These are phyloP conservation scores for Wallemia hederae DNA, from an alignment of 1,284 basidiomycete genomes.

Conservation along the genomic window DNA sequence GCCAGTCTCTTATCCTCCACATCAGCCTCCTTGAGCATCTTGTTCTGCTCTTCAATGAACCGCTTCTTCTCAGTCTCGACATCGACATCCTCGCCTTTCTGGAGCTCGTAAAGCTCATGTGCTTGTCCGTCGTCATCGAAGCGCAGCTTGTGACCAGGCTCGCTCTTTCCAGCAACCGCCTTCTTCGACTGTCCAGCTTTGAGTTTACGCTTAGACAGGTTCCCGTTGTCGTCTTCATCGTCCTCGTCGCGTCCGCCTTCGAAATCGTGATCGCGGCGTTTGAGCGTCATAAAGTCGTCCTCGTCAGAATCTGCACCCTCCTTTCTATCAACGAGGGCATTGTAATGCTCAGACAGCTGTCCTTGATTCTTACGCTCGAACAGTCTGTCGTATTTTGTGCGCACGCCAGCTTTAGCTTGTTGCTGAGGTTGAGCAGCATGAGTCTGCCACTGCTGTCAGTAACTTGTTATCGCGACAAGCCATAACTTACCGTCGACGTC, in stretches of 20 bases:
- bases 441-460: not conserved
- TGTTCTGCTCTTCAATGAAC: constrained; percentile 42
- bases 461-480: not conserved
- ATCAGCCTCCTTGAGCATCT: constrained; percentile 39
- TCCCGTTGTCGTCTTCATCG: constrained; percentile 22
- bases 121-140: constrained; percentile 61
- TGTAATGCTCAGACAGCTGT: constrained; percentile 71
- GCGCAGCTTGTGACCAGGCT: constrained; percentile 31
- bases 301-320: constrained; percentile 22
- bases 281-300: constrained; percentile 75
- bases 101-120: constrained; percentile 52
- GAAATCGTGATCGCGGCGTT: constrained; percentile 61
- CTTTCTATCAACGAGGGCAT: constrained; percentile 47
- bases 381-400: constrained; percentile 95
- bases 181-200: constrained; percentile 52
- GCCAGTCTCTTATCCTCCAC: constrained; percentile 50
- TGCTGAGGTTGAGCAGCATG: not conserved
- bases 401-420: constrained; percentile 19
- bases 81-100: constrained; percentile 35
- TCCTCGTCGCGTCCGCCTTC: constrained; percentile 13
- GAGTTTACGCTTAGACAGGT: constrained; percentile 31
- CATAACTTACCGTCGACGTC: constrained; percentile 4
- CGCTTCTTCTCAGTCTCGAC: constrained; percentile 33
- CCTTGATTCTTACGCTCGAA: constrained; percentile 89
- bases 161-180: constrained; percentile 31